Evolutionary conservation across 495 filamentous ascomycete genomes (phyloP), one percentile per base, ranked within the genome.

Genomic region (Penicillium verhagenii): DNA sequence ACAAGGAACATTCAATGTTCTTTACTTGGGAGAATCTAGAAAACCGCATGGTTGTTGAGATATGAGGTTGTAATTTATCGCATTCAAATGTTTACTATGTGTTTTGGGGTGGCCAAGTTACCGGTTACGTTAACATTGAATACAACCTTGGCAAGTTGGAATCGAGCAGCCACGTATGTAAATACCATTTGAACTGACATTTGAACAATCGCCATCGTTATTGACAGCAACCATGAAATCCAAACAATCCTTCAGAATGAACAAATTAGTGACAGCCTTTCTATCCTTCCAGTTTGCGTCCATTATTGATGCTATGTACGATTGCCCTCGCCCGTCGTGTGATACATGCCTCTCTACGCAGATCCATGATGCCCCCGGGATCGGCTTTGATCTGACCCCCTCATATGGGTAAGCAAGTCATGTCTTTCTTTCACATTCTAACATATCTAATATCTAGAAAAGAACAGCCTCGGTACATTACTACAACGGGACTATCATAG

Each of bases 401-500:
- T 50, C 45, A 18, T 60, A 60, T 23, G 58, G 58, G 48, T 56
- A 31, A 53, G 58, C 37, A 23, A 7, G 1, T 44, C 14, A 43
- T 23, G 29, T 19, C 25, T 23, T n/a, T 4, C 33, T 3, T 47
- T 7, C 19, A 7, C 9, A 1, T 13, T n/a, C 38, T 16, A 6
- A 35, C 19, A 23, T 23, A 8, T 46, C 46, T 50, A 48, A 58
- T 19, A 6, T 28, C 38, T 26, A 14, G 37, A 37, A 37, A 18
- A 60, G 52, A n/a, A 60, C 48, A 31, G 49, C 53, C 26, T 44
- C 26, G 4, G 58, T 53, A 44, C 53, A 60, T 28, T 56, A 53
- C 29, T 49, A 56, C 19, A 60, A 56, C 31, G 52, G 58, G 37
- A 60, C 49, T 35, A 49, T 60, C 26, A 45, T 56, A 13, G 58